Conservation (phyloP, 2,329 filamentous ascomycete species). For the Xylariaceae sp. region DNA sequence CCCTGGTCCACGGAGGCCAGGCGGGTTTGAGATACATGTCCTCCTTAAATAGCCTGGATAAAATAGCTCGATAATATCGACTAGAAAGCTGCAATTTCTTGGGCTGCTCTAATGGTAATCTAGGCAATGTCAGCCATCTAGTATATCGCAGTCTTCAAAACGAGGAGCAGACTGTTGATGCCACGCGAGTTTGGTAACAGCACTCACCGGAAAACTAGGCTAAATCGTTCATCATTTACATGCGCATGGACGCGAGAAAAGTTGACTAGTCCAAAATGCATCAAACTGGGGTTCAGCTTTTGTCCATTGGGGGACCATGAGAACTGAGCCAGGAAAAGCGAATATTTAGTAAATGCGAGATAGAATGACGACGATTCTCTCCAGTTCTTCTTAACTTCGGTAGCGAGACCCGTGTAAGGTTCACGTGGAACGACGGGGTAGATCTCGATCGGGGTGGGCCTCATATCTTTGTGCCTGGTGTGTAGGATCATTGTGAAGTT, state of each 20-base stretch:
- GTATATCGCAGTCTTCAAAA: not conserved
- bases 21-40: constrained; percentile 55
- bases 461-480: constrained; percentile 39
- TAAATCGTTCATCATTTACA: constrained; percentile 53
- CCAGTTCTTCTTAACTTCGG: constrained; percentile 43
- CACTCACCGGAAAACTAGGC: constrained; percentile 50
- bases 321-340: constrained; percentile 51
- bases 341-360: constrained; percentile 50
- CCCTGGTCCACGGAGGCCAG: constrained; percentile 54
- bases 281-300: constrained; percentile 45
- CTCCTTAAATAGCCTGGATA: constrained; percentile 50
- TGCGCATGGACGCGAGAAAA: constrained; percentile 50
- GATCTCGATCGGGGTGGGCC: constrained; percentile 39
- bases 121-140: constrained; percentile 24
- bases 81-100: constrained; percentile 50
- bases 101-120: constrained; percentile 42
- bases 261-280: constrained; percentile 50
- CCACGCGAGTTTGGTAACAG: not conserved
- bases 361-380: constrained; percentile 52
- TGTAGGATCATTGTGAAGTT: constrained; percentile 46
- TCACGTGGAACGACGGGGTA: constrained; percentile 52
- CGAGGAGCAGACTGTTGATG: not conserved
- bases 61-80: constrained; percentile 50
- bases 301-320: constrained; percentile 44
- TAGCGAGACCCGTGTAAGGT: constrained; percentile 37